Evolutionary conservation across 1,284 basidiomycete species (phyloP).

Genomic region (Coniophora puteana): DNA sequence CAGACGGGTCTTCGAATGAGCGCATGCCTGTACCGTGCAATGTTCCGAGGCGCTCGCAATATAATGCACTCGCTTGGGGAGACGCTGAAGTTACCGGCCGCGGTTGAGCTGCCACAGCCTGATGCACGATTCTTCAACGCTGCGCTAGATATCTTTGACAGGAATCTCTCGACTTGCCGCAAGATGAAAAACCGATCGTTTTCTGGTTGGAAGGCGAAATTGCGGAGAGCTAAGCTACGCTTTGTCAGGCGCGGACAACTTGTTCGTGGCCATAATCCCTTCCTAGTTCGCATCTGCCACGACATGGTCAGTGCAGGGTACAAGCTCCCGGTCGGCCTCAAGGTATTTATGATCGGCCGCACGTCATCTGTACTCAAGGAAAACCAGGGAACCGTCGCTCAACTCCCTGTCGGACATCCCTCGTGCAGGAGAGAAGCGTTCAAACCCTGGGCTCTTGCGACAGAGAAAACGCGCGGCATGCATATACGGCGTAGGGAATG

Average conservation of each 20-base stretch:
- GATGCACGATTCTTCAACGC: slow-evolving; percentile 70
- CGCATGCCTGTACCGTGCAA: slow-evolving; percentile 30
- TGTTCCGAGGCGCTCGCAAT: slow-evolving; percentile 32
- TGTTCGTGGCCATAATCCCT: slow-evolving; percentile 34
- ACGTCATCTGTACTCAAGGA: slow-evolving; percentile 17
- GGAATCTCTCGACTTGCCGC: slow-evolving; percentile 26
- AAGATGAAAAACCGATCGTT: too few relatives aligned
- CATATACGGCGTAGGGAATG: slow-evolving; percentile 28
- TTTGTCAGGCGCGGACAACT: neutral
- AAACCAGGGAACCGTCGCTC: slow-evolving; percentile 6
- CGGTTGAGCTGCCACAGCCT: slow-evolving; percentile 37
- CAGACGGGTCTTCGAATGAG: slow-evolving; percentile 26
- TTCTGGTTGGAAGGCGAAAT: too few relatives aligned
- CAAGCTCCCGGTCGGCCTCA: slow-evolving; percentile 42
- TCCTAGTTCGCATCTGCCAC: slow-evolving; percentile 41
- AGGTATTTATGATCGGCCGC: slow-evolving; percentile 40
- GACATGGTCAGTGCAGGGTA: slow-evolving; percentile 45
- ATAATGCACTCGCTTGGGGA: slow-evolving; percentile 24
- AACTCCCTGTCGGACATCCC: slow-evolving; percentile 29
- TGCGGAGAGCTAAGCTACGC: too few relatives aligned
- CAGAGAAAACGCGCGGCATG: slow-evolving; percentile 37
- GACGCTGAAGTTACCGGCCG: slow-evolving; percentile 14
- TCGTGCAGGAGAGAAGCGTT: slow-evolving; percentile 12
- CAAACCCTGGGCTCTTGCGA: slow-evolving; percentile 25
- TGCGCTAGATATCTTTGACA: slow-evolving; percentile 45